Evolutionary conservation across 2,329 filamentous ascomycete species (phyloP).

Genomic region (Cordyceps sp.): DNA sequence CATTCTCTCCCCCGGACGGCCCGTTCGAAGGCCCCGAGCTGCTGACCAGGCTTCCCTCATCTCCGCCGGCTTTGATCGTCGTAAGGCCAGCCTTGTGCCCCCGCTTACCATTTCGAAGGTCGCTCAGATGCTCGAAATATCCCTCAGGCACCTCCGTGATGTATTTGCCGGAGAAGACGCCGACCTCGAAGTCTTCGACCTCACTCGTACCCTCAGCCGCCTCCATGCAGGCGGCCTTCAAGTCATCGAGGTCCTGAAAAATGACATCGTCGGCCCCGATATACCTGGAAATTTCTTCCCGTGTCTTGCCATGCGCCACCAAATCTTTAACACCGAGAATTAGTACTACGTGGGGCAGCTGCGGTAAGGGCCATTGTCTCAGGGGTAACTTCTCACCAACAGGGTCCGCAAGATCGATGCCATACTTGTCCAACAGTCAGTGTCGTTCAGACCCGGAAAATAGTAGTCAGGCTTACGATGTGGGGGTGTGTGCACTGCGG

Average conservation of each 20-base stretch:
- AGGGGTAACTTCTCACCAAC: too few species aligned
- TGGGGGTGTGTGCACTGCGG: slow-evolving; percentile 75
- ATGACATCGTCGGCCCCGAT: slow-evolving; percentile 4
- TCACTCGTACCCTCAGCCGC: slow-evolving; percentile 39
- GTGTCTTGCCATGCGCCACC: slow-evolving; percentile 22
- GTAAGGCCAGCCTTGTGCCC: too few species aligned
- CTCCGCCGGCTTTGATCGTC: too few species aligned
- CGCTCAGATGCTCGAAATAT: slow-evolving; percentile 69
- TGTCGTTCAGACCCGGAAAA: too few species aligned
- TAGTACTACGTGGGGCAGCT: too few species aligned
- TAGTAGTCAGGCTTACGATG: slow-evolving; percentile 68
- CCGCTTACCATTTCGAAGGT: slow-evolving; percentile 23
- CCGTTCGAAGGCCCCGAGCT: too few species aligned
- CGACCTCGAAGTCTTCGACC: slow-evolving; percentile 61
- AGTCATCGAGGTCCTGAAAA: slow-evolving; percentile 46
- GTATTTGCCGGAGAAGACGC: slow-evolving; percentile 83
- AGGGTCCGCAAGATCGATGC: too few species aligned
- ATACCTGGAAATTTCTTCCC: slow-evolving; percentile 16
- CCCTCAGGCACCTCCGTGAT: slow-evolving; percentile 60
- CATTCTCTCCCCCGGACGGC: too few species aligned
- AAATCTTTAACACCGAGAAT: too few species aligned
- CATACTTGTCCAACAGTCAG: too few species aligned
- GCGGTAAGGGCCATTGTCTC: too few species aligned
- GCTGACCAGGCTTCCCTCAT: too few species aligned
- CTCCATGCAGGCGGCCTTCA: slow-evolving; percentile 65